phyloP scores from a whole-genome alignment of 1,284 basidiomycete species.

The Apiotrichum veenhuisii region DNA sequence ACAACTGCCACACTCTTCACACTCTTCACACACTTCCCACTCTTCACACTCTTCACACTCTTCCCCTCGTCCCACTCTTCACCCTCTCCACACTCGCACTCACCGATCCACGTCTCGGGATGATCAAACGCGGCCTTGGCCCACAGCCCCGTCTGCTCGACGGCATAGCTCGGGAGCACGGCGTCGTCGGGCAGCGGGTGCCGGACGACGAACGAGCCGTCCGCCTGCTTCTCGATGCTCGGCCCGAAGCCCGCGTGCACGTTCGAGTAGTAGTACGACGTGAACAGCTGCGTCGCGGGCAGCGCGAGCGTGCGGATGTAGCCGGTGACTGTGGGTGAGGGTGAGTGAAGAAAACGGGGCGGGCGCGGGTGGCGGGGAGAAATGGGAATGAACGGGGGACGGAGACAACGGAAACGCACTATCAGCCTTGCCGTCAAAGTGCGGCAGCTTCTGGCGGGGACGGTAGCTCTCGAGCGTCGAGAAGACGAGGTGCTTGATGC shows the following conservation, averaged over 20 bases:
- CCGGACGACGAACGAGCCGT: conserved; percentile 12
- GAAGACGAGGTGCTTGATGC: conserved; percentile 6
- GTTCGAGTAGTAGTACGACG: conserved; percentile 17
- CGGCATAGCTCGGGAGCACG: conserved; percentile 23
- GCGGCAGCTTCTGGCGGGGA: conserved; percentile 1
- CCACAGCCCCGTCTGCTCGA: conserved; percentile 34
- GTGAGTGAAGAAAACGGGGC: too few species aligned
- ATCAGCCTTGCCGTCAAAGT: background rate
- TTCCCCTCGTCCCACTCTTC: too few species aligned
- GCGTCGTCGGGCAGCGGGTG: conserved; percentile 30
- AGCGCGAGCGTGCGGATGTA: conserved; percentile 24
- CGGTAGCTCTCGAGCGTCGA: conserved; percentile 16
- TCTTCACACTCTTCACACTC: too few species aligned
- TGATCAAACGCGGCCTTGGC: conserved; percentile 30
- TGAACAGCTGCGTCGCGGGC: conserved; percentile 23
- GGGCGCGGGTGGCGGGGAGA: too few species aligned
- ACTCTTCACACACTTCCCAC: too few species aligned
- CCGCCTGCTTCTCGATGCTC: conserved; percentile 2
- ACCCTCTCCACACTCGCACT: conserved; percentile 3
- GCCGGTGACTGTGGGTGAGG: conserved; percentile 22
- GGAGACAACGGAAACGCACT: conserved; percentile 1
- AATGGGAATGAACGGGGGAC: background rate
- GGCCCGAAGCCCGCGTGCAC: conserved; percentile 1
- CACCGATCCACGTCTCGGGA: conserved; percentile 35
- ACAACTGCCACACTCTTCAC: too few species aligned